Evolutionary conservation across 2,329 filamentous ascomycete genomes (phyloP).

Genomic region (Celoporthe dispersa): DNA sequence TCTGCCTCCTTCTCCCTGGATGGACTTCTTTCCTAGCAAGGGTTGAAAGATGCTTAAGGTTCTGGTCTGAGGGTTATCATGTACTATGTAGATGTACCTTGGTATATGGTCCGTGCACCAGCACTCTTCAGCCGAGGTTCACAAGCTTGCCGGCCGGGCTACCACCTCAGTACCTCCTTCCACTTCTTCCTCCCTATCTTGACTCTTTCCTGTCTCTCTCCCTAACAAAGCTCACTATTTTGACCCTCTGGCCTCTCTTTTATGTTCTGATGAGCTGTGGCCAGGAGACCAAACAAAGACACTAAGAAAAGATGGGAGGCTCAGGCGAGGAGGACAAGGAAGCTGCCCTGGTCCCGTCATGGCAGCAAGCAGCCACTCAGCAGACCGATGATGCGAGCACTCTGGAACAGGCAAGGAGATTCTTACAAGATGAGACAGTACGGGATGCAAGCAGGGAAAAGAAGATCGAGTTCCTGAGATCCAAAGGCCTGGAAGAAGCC

Average conservation of each 20-base stretch:
- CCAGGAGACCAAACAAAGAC: neutral
- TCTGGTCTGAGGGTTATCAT: neutral
- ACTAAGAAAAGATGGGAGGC: conserved; percentile 32
- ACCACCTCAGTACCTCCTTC: neutral
- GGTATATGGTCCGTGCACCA: conserved; percentile 23
- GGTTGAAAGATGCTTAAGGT: neutral
- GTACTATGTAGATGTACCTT: conserved; percentile 4
- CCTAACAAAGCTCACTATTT: neutral
- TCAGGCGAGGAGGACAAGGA: conserved; percentile 29
- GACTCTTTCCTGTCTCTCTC: neutral
- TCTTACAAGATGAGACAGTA: conserved; percentile 76
- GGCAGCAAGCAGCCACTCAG: conserved; percentile 28
- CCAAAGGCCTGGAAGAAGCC: conserved; percentile 71
- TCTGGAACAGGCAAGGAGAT: conserved; percentile 72
- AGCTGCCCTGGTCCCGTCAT: conserved; percentile 29
- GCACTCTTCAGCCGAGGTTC: conserved; percentile 25
- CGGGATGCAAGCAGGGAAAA: conserved; percentile 69
- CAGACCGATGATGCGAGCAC: conserved; percentile 31
- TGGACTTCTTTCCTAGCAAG: neutral
- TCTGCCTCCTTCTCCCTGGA: neutral
- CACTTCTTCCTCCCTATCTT: neutral
- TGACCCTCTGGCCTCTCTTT: too few relatives aligned
- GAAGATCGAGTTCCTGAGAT: conserved; percentile 76
- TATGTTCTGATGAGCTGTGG: neutral
- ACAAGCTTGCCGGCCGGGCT: conserved; percentile 1